phyloP scores from a whole-genome alignment of 2,329 filamentous ascomycete genomes.

The Clarireedia paspali region DNA sequence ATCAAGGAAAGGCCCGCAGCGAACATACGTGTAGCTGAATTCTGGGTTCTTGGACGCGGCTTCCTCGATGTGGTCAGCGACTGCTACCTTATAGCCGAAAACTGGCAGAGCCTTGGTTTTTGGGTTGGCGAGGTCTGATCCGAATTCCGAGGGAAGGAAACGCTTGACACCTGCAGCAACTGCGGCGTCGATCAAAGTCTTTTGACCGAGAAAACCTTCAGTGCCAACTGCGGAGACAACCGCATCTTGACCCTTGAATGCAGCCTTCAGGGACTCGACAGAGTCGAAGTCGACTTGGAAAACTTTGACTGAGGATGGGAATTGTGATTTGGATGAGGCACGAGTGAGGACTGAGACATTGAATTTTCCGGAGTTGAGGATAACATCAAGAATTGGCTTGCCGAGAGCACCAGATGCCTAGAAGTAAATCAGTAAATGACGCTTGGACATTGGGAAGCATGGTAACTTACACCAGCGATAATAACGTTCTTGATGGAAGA shows the following conservation, averaged over 20 bases:
- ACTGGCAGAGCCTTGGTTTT: constrained; percentile 38
- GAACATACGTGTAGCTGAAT: constrained; percentile 48
- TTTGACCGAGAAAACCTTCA: constrained; percentile 35
- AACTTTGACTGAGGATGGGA: constrained; percentile 33
- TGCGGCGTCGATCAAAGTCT: constrained; percentile 47
- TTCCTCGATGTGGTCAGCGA: constrained; percentile 35
- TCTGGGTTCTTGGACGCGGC: constrained; percentile 31
- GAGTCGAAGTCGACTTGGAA: constrained; percentile 38
- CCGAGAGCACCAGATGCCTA: constrained; percentile 23
- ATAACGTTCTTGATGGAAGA: constrained; percentile 23
- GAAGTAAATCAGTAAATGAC: not conserved
- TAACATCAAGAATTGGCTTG: constrained; percentile 16
- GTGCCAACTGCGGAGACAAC: constrained; percentile 42
- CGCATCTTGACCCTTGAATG: constrained; percentile 50
- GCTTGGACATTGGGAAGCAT: not conserved
- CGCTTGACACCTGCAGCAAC: constrained; percentile 50
- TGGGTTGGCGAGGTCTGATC: constrained; percentile 33
- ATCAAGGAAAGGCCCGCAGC: constrained; percentile 51
- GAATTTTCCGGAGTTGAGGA: constrained; percentile 29
- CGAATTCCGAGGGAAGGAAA: constrained; percentile 55
- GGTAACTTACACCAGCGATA: constrained; percentile 19
- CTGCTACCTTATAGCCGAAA: constrained; percentile 42
- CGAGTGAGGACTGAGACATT: constrained; percentile 44
- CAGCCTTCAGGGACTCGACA: constrained; percentile 35
- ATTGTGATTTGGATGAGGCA: constrained; percentile 17